A percentile compares a stretch with the other conserved stretches of the same genome.
phyloP scores from a whole-genome alignment of 2,329 filamentous ascomycete species.

The Diaporthe amygdali region DNA sequence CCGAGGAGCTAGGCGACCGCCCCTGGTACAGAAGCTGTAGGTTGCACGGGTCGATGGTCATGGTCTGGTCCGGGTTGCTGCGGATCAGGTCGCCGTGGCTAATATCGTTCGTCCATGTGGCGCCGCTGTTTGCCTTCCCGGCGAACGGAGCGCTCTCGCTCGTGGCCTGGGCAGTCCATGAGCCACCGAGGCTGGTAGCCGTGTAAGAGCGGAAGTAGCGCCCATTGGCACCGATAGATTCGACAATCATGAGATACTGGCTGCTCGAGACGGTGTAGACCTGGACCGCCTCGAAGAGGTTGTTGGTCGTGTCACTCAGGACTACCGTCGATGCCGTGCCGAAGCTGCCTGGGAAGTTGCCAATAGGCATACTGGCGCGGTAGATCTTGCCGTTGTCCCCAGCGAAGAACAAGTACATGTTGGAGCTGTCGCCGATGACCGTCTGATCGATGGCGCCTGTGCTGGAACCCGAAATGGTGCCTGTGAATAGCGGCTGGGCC shows the following conservation, averaged over 20 bases:
- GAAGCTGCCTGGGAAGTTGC: slow-evolving; percentile 66
- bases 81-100: slow-evolving; percentile 69
- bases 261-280: slow-evolving; percentile 65
- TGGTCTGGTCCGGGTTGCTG: slow-evolving; percentile 62
- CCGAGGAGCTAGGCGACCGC: slow-evolving; percentile 43
- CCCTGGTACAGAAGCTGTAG: slow-evolving; percentile 71
- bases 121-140: slow-evolving; percentile 69
- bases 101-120: slow-evolving; percentile 71
- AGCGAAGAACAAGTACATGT: slow-evolving; percentile 72
- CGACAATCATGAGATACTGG: slow-evolving; percentile 72
- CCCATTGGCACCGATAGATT: slow-evolving; percentile 61
- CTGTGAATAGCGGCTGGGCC: slow-evolving; percentile 60
- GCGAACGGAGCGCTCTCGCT: slow-evolving; percentile 66
- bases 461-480: slow-evolving; percentile 53
- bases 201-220: slow-evolving; percentile 73
- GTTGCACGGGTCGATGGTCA: slow-evolving; percentile 68
- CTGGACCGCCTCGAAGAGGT: slow-evolving; percentile 70
- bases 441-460: slow-evolving; percentile 68
- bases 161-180: slow-evolving; percentile 63
- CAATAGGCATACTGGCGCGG: slow-evolving; percentile 65
- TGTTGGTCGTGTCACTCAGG: slow-evolving; percentile 57
- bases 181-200: slow-evolving; percentile 58
- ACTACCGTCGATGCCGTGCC: slow-evolving; percentile 54
- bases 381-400: slow-evolving; percentile 73
- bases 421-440: slow-evolving; percentile 62